A percentile compares a stretch with the other conserved stretches of the same genome.
These are phyloP conservation scores for Wallacemonas sp. DNA, from an alignment of 208 protist genomes.

Conservation along the genomic window DNA sequence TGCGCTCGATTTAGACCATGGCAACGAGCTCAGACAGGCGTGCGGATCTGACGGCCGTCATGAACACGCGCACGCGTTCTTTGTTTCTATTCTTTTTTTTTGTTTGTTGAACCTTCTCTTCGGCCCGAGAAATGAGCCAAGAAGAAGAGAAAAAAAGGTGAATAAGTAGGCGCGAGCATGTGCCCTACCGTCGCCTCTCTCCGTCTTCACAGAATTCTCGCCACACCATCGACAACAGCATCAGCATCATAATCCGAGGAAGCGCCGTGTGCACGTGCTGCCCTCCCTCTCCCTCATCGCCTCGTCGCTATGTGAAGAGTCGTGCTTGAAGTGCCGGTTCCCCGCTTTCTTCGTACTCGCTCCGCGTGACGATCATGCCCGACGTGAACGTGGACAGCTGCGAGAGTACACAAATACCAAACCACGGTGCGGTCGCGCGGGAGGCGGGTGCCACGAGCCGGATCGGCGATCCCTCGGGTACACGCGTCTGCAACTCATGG, in stretches of 20 bases:
- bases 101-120: neutral
- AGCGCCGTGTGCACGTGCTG: too few species aligned
- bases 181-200: constrained; percentile 8
- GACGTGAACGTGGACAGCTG: constrained; percentile 92
- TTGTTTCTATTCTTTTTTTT: neutral
- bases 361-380: constrained; percentile 58
- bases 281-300: neutral
- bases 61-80: too few species aligned
- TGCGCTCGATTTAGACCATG: too few species aligned
- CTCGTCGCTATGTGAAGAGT: constrained; percentile 32
- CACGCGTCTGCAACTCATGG: constrained; percentile 77
- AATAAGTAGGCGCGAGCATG: constrained; percentile 3
- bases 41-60: too few species aligned
- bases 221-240: too few species aligned
- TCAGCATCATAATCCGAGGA: too few species aligned
- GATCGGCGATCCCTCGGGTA: constrained; percentile 80
- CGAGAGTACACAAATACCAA: constrained; percentile 95
- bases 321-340: constrained; percentile 42
- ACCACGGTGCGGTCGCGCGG: constrained; percentile 88
- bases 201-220: too few species aligned
- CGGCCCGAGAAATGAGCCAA: neutral
- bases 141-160: constrained; percentile 8
- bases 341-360: constrained; percentile 56
- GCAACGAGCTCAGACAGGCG: too few species aligned
- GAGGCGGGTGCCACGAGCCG: constrained; percentile 93